Evolutionary conservation across 805 yeast genomes (phyloP), one percentile per base, ranked within the genome.

Genomic region (Monosporozyma aerobia): DNA sequence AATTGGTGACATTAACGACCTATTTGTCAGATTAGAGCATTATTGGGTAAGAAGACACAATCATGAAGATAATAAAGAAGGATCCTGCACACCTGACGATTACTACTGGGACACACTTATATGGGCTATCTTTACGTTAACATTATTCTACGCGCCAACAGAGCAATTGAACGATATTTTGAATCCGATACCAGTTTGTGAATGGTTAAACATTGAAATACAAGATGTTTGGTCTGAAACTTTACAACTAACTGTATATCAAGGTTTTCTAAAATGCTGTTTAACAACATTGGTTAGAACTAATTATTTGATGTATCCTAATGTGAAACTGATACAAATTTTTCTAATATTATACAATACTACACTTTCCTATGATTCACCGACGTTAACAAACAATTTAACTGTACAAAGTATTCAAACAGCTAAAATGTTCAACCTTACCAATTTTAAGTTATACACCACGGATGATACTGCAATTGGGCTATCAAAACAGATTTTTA

Each of bases 1-100:
- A n/a, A 44, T 69, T 14, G 59, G 63, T 35, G 71, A 68, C 49
- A 59, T 68, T 2, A 58, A 61, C 14, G 69, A 66, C 13, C 52
- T 66, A 27, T 65, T 63, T 30, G 25, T 57, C 11, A 53, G 60
- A 32, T 53, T 65, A 29, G 64, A 62, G 32, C 54, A 45, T 19
- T 63, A 59, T 47, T 63, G 66, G 63, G 53, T 55, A 27, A 54
- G 62, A 23, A 54, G 57, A n/a, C 54, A 58, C n/a, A 32, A 50
- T 11, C 44, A 44, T 3, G 52, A 50, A 8, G 16, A 37, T 19
- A 13, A 22, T 1, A 48, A 50, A 3, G 47, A 44, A 14, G 41
- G 29, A 2, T 19, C 32, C n/a, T 56, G 56, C 29, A 56, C 58
- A 2, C 44, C 59, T 3, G 49, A 47, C 1, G 59, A 61, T 30